Percentiles rank a stretch among this genome's conserved stretches.
Evolutionary conservation across 2,329 filamentous ascomycete species (phyloP).

Genomic region (Ampelomyces quisqualis): DNA sequence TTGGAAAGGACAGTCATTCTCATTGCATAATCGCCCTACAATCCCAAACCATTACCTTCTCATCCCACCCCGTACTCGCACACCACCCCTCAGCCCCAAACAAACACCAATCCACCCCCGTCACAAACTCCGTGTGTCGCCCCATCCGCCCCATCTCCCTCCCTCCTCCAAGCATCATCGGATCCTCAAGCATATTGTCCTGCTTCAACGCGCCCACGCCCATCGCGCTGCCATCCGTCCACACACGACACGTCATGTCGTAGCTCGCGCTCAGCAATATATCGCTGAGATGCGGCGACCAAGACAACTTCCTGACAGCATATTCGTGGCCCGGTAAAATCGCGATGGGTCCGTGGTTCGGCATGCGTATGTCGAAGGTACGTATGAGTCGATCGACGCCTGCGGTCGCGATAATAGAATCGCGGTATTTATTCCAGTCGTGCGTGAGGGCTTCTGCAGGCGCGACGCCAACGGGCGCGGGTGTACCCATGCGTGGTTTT

Average conservation of each 20-base stretch:
- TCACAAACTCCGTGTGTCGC: slow-evolving; percentile 91
- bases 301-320: slow-evolving; percentile 79
- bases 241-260: slow-evolving; percentile 95
- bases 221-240: slow-evolving; percentile 74
- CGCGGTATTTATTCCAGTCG: slow-evolving; percentile 98
- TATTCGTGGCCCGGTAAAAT: slow-evolving; percentile 86
- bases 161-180: slow-evolving; percentile 55
- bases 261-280: slow-evolving; percentile 87
- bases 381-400: slow-evolving; percentile 86
- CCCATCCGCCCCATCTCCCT: slow-evolving; percentile 84
- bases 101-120: slow-evolving; percentile 95
- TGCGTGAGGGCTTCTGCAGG: slow-evolving; percentile 87
- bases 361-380: slow-evolving; percentile 85
- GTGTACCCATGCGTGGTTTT: slow-evolving; percentile 50
- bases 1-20: too few relatives aligned
- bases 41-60: slow-evolving; percentile 89
- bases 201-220: slow-evolving; percentile 41
- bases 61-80: slow-evolving; percentile 92
- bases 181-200: slow-evolving; percentile 38
- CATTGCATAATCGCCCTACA: slow-evolving; percentile 64
- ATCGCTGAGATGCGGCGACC: slow-evolving; percentile 92
- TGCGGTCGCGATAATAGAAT: slow-evolving; percentile 79
- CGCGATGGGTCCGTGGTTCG: slow-evolving; percentile 68
- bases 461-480: slow-evolving; percentile 48
- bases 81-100: slow-evolving; percentile 97